Percentiles rank a stretch among this genome's conserved stretches.
These are phyloP conservation scores for Ceratobasidium sp. DNA, from an alignment of 1,284 basidiomycete species.

Conservation along the genomic window DNA sequence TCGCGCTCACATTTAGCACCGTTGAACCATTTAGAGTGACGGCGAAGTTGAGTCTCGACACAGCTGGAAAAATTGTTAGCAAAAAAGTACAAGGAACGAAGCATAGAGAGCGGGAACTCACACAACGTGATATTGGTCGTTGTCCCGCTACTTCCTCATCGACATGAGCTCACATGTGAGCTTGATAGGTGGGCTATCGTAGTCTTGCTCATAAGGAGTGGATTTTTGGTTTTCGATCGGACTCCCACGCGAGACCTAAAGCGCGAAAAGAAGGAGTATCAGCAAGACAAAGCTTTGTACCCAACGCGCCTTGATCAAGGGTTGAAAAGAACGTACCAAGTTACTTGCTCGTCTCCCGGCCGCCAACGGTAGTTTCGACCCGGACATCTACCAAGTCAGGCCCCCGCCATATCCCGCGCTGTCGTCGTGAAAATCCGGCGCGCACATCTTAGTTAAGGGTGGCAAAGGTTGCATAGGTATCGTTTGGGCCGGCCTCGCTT, in stretches of 20 bases:
- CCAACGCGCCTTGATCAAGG: conserved; percentile 33
- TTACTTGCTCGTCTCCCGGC: conserved; percentile 99
- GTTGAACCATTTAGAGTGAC: conserved; percentile 90
- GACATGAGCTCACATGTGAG: conserved; percentile 95
- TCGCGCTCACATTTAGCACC: conserved; percentile 85
- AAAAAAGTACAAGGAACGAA: conserved; percentile 38
- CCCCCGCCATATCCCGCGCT: conserved; percentile 78
- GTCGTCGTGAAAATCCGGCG: conserved; percentile 60
- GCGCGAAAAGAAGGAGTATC: not conserved
- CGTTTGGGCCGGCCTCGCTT: too few relatives aligned
- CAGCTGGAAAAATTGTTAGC: conserved; percentile 65
- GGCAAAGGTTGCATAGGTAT: too few relatives aligned
- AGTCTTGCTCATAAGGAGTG: conserved; percentile 95
- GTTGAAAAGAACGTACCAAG: conserved; percentile 74
- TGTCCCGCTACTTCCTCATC: conserved; percentile 81
- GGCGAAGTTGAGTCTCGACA: conserved; percentile 93
- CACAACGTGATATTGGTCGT: conserved; percentile 82
- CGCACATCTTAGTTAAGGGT: too few relatives aligned
- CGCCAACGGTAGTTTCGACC: conserved; percentile 96
- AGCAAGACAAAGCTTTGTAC: conserved; percentile 12
- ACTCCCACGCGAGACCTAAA: conserved; percentile 88
- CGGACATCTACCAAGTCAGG: conserved; percentile 83
- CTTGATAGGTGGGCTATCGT: conserved; percentile 96
- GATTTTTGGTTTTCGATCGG: conserved; percentile 89
- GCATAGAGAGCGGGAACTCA: conserved; percentile 57